Evolutionary conservation across 768 basidiomycete genomes (phyloP), one percentile per base, ranked within the genome.

Genomic region (Cystofilobasidium macerans): DNA sequence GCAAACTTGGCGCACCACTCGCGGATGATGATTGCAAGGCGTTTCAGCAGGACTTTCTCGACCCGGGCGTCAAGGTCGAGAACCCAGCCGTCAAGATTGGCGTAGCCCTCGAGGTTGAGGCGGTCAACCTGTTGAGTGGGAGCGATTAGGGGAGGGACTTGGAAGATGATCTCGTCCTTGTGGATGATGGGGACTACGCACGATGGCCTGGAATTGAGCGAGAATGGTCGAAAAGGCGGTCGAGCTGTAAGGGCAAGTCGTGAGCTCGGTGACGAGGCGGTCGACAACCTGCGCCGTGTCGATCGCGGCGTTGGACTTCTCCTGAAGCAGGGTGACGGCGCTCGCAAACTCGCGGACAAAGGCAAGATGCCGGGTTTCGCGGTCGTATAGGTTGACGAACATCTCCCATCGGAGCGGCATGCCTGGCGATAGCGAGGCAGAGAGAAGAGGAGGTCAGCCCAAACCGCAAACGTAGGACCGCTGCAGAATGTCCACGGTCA

Each of bases 351-450:
- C 93, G 64, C 91, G 82, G 13, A 98, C 93, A 70, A 91, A 97
- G 67, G 89, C 86, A 30, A 94, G 85, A 73, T 97, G 94, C 68
- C 89, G 81, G 73, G 86, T 91, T 73, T 95, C 92, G 43, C 81
- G 80, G 70, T 94, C 92, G 73, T 90, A 98, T 62, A 92, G 88
- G 73, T 88, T 94, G 71, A 97, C 87, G 72, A 97, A 92, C 77
- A 90, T 83, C 74, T 98, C 95, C 95, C 95, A 99, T 30, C 88
- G 86, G 64, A 94, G 88, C 72, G 82, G 83, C 87, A 99, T 94
- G 32, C 94, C 93, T 94, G 59, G 24, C 32, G 53, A 7, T 7
- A 30, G 36, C 5, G 42, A 8, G 24, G 68, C 40, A 64, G 45
- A n/a, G n/a, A n/a, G 28, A 13, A 53, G 42, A 33, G 35, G 53